A percentile compares a stretch with the other conserved stretches of the same genome.
These are phyloP conservation scores for Raphanus hybrid DNA, from an alignment of 441 rosid genomes.

Conservation along the genomic window DNA sequence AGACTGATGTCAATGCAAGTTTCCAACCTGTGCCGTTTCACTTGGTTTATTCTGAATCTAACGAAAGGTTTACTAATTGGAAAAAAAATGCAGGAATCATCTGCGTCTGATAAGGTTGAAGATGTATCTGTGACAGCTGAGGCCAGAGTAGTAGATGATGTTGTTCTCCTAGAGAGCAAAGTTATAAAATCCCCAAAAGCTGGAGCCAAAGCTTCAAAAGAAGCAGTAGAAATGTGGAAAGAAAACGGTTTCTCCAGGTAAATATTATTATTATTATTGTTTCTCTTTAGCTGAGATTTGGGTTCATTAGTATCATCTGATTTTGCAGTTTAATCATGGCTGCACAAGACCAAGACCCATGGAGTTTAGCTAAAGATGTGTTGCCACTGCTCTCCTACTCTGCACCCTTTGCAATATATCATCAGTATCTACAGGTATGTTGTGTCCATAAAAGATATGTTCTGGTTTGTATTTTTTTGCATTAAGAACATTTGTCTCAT, in stretches of 20 bases:
- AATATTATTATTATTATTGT: neutral
- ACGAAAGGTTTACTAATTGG: conserved; percentile 20
- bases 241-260: conserved; percentile 93
- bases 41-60: conserved; percentile 27
- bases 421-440: conserved; percentile 88
- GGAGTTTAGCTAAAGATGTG: conserved; percentile 69
- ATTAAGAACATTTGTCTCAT: conserved; percentile 8
- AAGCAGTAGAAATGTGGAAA: conserved; percentile 66
- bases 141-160: conserved; percentile 41
- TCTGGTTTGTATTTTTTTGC: neutral
- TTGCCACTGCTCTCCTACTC: conserved; percentile 81
- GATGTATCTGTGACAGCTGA: conserved; percentile 44
- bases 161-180: conserved; percentile 38
- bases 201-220: conserved; percentile 67
- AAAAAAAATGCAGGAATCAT: conserved; percentile 45
- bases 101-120: conserved; percentile 49
- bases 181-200: conserved; percentile 62
- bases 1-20: conserved; percentile 53
- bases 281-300: conserved; percentile 9
- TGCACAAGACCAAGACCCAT: conserved; percentile 82
- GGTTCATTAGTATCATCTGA: conserved; percentile 15
- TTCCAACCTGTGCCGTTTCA: neutral
- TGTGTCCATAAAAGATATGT: neutral
- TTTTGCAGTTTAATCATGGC: conserved; percentile 74
- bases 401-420: conserved; percentile 89